Evolutionary conservation across 1,139 yeast genomes (phyloP), one percentile per base, ranked within the genome.

Genomic region (Chernovozyma aurita): DNA sequence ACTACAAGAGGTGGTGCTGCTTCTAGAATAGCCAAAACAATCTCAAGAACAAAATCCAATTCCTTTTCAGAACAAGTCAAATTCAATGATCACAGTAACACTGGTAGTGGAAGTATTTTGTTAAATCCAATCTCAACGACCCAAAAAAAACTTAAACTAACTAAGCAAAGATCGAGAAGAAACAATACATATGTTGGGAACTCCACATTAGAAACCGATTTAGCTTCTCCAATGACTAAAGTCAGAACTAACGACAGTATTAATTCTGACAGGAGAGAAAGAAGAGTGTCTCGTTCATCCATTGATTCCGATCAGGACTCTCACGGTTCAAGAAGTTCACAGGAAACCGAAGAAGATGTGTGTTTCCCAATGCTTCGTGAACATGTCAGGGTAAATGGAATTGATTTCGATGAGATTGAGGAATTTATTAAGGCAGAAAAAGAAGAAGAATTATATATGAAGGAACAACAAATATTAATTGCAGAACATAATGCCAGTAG

Each of bases 341-440:
- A 83, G 50, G 95, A 85, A 54, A 87, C 96, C 0, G 97, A 90
- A 54, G 97, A 90, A 55, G 97, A 92, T 72, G 98, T 92, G 32
- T 92, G 97, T 68, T 88, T 90, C 63, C 97, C 98, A 1, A 84
- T 87, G 86, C 69, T 80, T 35, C 79, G 86, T 17, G 86, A 81
- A 48, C 83, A 79, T 47, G 70, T 76, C 11, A 70, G 85, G 43
- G 68, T 80, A 30, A 79, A 79, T 45, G 92, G 90, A 12, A 82
- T 84, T 46, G 90, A 84, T 57, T 83, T 83, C 50, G 85, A 79
- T 53, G 92, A 82, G 48, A 72, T 84, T 51, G 92, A 83, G 43
- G 88, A 83, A 46, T 83, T 81, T 49, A 78, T 83, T 37, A 67
- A 70, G 37, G 85, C 78, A 33, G 75, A 70, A 45, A 48, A 61